phyloP scores from a whole-genome alignment of 2,329 filamentous ascomycete species.

The Coniella vitis region DNA sequence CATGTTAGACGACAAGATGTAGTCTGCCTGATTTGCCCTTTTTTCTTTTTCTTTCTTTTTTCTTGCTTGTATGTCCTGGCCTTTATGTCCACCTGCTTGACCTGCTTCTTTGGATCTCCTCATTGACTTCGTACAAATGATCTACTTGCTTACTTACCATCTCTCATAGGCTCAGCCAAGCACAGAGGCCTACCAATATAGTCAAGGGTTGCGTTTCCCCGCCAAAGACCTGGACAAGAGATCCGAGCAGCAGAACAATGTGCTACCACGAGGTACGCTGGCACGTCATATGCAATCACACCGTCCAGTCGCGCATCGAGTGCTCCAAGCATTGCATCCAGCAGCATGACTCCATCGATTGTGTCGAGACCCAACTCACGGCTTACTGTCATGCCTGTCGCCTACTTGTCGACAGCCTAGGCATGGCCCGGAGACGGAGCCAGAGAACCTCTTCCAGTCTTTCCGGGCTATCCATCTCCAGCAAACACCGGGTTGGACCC shows the following conservation, averaged over 20 bases:
- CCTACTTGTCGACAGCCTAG: constrained; percentile 10
- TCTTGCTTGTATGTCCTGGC: too few species aligned
- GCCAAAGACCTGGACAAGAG: background rate
- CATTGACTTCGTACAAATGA: too few species aligned
- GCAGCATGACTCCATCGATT: constrained; percentile 6
- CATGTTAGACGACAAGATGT: too few species aligned
- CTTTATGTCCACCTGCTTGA: too few species aligned
- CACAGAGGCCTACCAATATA: background rate
- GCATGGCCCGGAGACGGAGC: constrained; percentile 3
- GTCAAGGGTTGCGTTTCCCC: background rate
- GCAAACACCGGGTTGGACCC: too few species aligned
- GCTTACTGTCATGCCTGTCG: constrained; percentile 14
- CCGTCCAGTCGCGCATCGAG: constrained; percentile 4
- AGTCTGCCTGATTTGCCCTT: too few species aligned
- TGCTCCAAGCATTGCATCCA: constrained; percentile 9
- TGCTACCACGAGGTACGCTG: constrained; percentile 13
- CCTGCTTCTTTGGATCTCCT: too few species aligned
- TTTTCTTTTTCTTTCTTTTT: too few species aligned
- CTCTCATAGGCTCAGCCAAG: too few species aligned
- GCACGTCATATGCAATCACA: constrained; percentile 13
- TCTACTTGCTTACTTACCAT: too few species aligned
- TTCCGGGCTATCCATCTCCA: background rate
- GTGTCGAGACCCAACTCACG: constrained; percentile 11
- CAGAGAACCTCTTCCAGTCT: background rate
- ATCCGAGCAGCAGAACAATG: constrained; percentile 3